Percentiles rank a stretch among this genome's conserved stretches.
Conservation (phyloP, 2,329 filamentous ascomycete genomes). For the Teratosphaeria viscida region DNA sequence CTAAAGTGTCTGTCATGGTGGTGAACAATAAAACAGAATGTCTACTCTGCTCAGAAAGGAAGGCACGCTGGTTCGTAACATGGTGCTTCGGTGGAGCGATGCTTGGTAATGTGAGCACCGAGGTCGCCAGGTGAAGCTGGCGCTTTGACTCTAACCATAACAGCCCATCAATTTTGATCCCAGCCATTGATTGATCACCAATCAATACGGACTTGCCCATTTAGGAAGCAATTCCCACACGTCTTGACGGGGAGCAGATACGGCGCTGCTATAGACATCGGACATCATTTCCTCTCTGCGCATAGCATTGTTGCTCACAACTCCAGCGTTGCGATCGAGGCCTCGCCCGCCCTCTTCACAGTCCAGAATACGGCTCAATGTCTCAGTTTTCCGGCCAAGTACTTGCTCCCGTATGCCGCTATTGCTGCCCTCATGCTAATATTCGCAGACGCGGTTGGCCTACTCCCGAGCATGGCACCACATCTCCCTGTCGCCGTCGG, state of each 20-base stretch:
- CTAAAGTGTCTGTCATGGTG: background rate
- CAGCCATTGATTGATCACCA: background rate
- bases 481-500: conserved; percentile 52
- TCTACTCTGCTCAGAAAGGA: background rate
- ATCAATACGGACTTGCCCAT: background rate
- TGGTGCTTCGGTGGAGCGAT: background rate
- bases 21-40: background rate
- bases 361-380: conserved; percentile 3
- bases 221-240: background rate
- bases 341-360: background rate
- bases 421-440: background rate
- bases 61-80: background rate
- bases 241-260: too few relatives aligned
- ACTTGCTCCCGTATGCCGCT: background rate
- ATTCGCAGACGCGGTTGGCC: conserved; percentile 72
- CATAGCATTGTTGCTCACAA: background rate
- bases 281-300: background rate
- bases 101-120: background rate
- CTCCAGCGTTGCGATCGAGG: background rate
- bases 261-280: too few relatives aligned
- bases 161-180: background rate
- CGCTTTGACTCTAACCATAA: background rate
- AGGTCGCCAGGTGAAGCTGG: background rate
- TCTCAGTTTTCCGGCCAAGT: conserved; percentile 13
- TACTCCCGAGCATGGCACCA: conserved; percentile 96